Evolutionary conservation across 371 early-diverging fungal genomes (phyloP), one percentile per base, ranked within the genome.

Genomic region (Zopfochytrium polystomum): DNA sequence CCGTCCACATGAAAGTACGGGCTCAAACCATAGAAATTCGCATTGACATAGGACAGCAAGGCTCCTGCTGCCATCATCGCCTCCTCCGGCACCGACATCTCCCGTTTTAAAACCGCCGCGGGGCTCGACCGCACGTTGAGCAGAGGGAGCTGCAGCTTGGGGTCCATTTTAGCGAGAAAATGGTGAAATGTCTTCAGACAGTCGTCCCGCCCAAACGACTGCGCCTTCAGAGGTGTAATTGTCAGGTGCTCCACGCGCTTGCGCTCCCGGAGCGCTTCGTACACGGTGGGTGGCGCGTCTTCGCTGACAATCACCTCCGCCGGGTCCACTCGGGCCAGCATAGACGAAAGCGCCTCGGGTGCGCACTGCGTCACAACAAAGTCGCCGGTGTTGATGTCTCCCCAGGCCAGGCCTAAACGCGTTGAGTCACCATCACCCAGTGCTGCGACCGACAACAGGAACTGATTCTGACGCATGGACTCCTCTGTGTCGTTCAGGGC

Each of bases 301-400:
- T n/a, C n/a, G n/a, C n/a, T 81, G 18, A 89, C 52, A 20, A 95
- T 69, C 18, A 93, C 83, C 70, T 95, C 96, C 23, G 83, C 77
- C 0, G 96, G 96, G 25, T 85, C 79, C 42, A 95, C 90, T 27
- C 92, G 84, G 2, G 88, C 85, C 47, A 93, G 59, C 57, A 92
- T 90, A 15, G 84, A 79, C 3, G 73, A 71, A 13, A 95, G 74
- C 0, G 70, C 62, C 0, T 65, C 65, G 2, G 78, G 30, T 0
- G 69, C 66, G 1, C 87, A 80, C 13, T 75, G 67, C 60, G 87
- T 79, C 32, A 89, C 80, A 45, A 83, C 78, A 61, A 93, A 91
- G 48, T 93, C 93, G 27, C 97, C 97, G 0, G 93, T 91, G 0
- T 90, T 86, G 38, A 96, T 67, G 79, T 96, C 97, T 1, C 87